phyloP scores from a whole-genome alignment of 23 red algal genomes.

The Gracilariopsis chorda region DNA sequence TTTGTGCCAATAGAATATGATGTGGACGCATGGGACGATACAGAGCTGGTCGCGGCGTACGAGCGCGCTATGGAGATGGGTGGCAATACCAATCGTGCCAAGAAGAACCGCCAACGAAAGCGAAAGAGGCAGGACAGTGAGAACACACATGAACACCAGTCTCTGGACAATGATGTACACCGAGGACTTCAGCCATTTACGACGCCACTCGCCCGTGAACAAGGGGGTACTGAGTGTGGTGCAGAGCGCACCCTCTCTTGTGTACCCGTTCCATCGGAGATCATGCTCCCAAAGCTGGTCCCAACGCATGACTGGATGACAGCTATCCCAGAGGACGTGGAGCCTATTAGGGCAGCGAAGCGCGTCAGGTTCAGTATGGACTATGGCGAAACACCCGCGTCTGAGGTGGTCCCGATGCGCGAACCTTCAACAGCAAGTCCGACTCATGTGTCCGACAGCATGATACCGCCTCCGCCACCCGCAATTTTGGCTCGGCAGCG shows the following conservation, averaged over 20 bases:
- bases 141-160: not conserved
- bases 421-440: not conserved
- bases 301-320: not conserved
- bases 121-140: not conserved
- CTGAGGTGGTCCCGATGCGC: too few species aligned
- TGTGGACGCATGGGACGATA: constrained; percentile 58
- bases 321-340: not conserved
- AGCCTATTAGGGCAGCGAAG: not conserved
- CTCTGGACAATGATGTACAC: too few species aligned
- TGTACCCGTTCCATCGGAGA: too few species aligned
- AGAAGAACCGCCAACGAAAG: not conserved
- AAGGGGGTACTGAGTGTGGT: not conserved
- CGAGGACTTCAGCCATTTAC: too few species aligned
- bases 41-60: constrained; percentile 48
- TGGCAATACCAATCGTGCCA: not conserved
- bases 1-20: constrained; percentile 19
- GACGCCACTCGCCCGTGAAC: too few species aligned
- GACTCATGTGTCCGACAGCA: not conserved
- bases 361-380: not conserved
- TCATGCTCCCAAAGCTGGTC: not conserved
- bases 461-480: constrained; percentile 46
- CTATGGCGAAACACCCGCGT: not conserved
- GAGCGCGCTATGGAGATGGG: constrained; percentile 8
- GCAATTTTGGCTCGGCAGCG: not conserved
- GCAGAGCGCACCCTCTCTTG: too few species aligned